Conservation (phyloP, 2,329 filamentous ascomycete genomes). For the Penicillium crustosum region DNA sequence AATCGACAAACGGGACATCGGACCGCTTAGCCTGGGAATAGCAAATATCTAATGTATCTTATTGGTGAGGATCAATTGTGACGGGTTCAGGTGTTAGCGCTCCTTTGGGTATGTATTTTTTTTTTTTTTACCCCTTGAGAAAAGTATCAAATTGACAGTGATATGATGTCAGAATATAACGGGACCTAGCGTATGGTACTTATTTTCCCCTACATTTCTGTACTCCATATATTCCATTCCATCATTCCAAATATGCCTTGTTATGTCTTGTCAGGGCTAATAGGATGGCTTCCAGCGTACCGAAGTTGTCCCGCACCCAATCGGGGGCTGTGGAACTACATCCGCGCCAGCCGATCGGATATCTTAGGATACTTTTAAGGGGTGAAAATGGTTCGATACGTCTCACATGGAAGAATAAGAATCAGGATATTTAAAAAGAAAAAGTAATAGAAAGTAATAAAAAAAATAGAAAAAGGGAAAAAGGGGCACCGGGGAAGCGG, state of each 20-base stretch:
- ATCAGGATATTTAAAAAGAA: neutral
- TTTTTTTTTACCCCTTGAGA: slow-evolving; percentile 2
- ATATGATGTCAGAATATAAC: slow-evolving; percentile 19
- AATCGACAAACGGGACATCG: slow-evolving; percentile 11
- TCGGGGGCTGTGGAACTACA: slow-evolving; percentile 18
- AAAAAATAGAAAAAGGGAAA: neutral
- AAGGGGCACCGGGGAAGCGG: slow-evolving; percentile 15
- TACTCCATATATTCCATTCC: neutral
- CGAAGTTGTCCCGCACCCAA: slow-evolving; percentile 18
- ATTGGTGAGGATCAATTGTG: slow-evolving; percentile 9
- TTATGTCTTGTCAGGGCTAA: slow-evolving; percentile 6
- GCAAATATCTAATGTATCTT: slow-evolving; percentile 2
- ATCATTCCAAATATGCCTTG: slow-evolving; percentile 1
- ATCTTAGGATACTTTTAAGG: slow-evolving; percentile 1
- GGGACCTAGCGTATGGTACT: slow-evolving; percentile 11
- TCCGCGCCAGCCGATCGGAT: slow-evolving; percentile 28
- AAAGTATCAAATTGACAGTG: neutral
- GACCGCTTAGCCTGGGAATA: slow-evolving; percentile 13
- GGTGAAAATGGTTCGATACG: neutral
- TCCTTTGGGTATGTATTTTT: neutral
- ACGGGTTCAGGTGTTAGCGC: neutral
- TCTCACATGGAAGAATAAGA: neutral
- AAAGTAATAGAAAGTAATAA: neutral
- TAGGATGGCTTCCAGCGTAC: slow-evolving; percentile 24
- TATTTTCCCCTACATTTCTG: neutral